Evolutionary conservation across 331 rosid genomes (phyloP).

Genomic region (Ulmus americana): DNA sequence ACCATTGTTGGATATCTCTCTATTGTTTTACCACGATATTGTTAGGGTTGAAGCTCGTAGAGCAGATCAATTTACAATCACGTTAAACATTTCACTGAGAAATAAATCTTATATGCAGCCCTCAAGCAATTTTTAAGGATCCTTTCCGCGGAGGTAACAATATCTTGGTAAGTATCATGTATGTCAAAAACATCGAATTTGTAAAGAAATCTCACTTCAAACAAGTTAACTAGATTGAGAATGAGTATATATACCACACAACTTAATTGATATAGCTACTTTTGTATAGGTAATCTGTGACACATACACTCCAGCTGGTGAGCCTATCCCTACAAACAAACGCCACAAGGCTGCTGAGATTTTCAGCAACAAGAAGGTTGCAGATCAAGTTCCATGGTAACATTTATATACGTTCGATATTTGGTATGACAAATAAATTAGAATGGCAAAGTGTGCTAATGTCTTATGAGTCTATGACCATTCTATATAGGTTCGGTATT

Average conservation of each 20-base stretch:
- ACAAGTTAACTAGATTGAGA: constrained; percentile 5
- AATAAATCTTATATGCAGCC: constrained; percentile 51
- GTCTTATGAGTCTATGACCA: constrained; percentile 26
- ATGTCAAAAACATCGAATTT: neutral
- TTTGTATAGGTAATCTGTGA: constrained; percentile 76
- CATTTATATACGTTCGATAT: neutral
- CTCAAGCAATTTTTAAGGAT: constrained; percentile 90
- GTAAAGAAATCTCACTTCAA: neutral
- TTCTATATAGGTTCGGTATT: constrained; percentile 74
- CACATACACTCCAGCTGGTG: constrained; percentile 79
- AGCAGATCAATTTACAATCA: no score
- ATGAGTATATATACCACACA: constrained; percentile 13
- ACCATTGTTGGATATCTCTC: constrained; percentile 4
- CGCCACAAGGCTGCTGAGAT: constrained; percentile 78
- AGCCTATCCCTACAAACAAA: constrained; percentile 96
- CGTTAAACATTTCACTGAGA: no score
- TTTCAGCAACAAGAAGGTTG: constrained; percentile 70
- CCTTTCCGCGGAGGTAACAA: constrained; percentile 99
- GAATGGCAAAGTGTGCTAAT: neutral
- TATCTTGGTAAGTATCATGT: constrained; percentile 61
- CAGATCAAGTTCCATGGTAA: constrained; percentile 82
- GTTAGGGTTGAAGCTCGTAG: no score
- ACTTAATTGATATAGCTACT: constrained; percentile 13
- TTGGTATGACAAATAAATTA: neutral
- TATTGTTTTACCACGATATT: constrained; percentile 19